A percentile compares a stretch with the other conserved stretches of the same genome.
Evolutionary conservation across 108 stramenopile genomes (phyloP).

Genomic region (Skeletonema menzelii): DNA sequence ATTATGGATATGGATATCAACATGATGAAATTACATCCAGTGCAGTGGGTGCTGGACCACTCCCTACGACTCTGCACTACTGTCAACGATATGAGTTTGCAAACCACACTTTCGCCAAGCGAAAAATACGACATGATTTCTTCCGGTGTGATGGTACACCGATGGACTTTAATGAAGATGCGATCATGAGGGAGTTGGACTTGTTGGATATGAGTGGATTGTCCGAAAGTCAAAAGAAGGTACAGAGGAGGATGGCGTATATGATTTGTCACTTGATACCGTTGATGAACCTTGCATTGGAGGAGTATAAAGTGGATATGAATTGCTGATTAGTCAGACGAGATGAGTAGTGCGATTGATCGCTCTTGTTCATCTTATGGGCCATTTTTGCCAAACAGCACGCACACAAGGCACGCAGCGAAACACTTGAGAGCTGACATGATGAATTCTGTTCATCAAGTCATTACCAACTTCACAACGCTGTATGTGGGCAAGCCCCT

Average conservation of each 20-base stretch:
- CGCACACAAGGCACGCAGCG: background rate
- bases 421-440: background rate
- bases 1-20: conserved; percentile 26
- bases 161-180: conserved; percentile 53
- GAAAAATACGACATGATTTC: conserved; percentile 69
- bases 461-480: background rate
- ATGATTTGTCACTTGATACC: conserved; percentile 56
- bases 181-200: conserved; percentile 49
- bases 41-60: background rate
- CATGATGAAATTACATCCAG: background rate
- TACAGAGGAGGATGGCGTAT: conserved; percentile 37
- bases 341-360: background rate
- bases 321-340: background rate
- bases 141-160: conserved; percentile 72
- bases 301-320: conserved; percentile 40
- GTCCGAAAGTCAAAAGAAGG: conserved; percentile 7
- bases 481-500: background rate
- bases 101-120: conserved; percentile 76
- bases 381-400: background rate
- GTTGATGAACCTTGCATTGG: conserved; percentile 52
- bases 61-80: conserved; percentile 58
- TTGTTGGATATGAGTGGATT: conserved; percentile 24
- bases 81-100: conserved; percentile 55
- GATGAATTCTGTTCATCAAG: background rate
- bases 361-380: background rate